Evolutionary conservation across 2,329 filamentous ascomycete genomes (phyloP), one percentile per base, ranked within the genome.

Genomic region (Plenodomus tracheiphilus): DNA sequence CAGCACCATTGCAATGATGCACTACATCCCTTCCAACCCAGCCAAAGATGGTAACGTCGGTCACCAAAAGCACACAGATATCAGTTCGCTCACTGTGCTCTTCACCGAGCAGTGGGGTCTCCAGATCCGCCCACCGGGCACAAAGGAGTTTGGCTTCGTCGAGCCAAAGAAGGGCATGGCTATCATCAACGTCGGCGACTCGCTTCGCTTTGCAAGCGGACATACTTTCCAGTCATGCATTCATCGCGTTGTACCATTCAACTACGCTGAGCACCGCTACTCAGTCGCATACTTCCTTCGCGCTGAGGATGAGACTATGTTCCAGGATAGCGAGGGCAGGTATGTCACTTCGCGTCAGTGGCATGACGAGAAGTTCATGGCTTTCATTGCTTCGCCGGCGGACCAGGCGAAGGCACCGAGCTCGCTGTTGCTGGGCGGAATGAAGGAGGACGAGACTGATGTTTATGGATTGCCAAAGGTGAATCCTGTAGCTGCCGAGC

Each of bases 131-230:
- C 77, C 79, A 0, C 80, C 80, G 2, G 77, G 76, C 16, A 81
- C 68, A 36, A 55, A 56, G 9, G 65, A 69, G 46, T 59, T 69
- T 41, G 64, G 66, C n/a, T 69, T 69, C 41, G 79, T 84, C 9
- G 76, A 71, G 48, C 81, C 82, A 42, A 76, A 75, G 59, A 62
- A 68, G 0, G 80, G 80, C 47, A 75, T 73, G 54, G 82, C 81
- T 25, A 75, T 85, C 60, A 74, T 84, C 56, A 79, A 85, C 66
- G 78, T 85, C 15, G 82, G 82, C 49, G 82, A 85, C 73, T 81
- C 79, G 20, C 74, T 85, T 53, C 77, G 81, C 37, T 84, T 83
- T 58, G 77, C 79, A 2, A 78, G 74, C 48, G 78, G 76, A 37
- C 76, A 78, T 68, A 79, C 74, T 48, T 76, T 84, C 70, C 76